Evolutionary conservation across 805 yeast genomes (phyloP).

Genomic region (Starmerella ratchasimensis): DNA sequence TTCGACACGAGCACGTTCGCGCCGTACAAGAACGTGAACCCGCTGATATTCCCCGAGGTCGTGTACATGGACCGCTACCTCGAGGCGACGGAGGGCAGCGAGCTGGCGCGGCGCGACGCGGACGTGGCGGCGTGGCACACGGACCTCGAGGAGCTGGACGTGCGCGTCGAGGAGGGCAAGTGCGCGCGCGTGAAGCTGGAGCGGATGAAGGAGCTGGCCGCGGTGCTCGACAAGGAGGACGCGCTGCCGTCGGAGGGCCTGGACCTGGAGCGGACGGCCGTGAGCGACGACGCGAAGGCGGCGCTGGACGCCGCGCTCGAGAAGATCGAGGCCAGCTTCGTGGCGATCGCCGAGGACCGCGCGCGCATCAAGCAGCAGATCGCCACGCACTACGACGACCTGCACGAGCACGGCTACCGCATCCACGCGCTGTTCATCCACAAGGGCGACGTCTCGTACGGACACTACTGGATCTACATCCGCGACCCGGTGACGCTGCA

Average conservation of each 20-base stretch:
- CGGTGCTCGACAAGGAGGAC: too few relatives aligned
- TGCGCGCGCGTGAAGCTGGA: not conserved
- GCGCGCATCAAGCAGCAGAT: slow-evolving; percentile 36
- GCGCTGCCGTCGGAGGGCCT: too few relatives aligned
- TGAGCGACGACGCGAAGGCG: not conserved
- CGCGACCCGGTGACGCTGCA: slow-evolving; percentile 53
- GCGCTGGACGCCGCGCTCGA: not conserved
- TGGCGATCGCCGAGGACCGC: slow-evolving; percentile 20
- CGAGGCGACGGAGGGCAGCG: slow-evolving; percentile 39
- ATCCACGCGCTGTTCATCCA: slow-evolving; percentile 89
- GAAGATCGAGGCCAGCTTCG: not conserved
- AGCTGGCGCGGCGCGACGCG: slow-evolving; percentile 37
- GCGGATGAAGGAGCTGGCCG: too few relatives aligned
- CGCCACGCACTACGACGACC: slow-evolving; percentile 45
- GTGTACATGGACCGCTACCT: slow-evolving; percentile 80
- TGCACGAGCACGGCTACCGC: slow-evolving; percentile 57
- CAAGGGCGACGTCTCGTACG: slow-evolving; percentile 89
- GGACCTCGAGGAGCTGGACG: slow-evolving; percentile 3
- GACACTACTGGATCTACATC: slow-evolving; percentile 95
- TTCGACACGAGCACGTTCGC: slow-evolving; percentile 60
- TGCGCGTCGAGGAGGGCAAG: slow-evolving; percentile 9
- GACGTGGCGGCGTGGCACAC: slow-evolving; percentile 50
- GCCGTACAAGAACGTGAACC: slow-evolving; percentile 72
- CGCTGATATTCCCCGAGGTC: slow-evolving; percentile 63
- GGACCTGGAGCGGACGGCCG: not conserved